Evolutionary conservation across 176 grass and related monocot species (phyloP), one percentile per base, ranked within the genome.

Genomic region (Tillandsia fasciculata): DNA sequence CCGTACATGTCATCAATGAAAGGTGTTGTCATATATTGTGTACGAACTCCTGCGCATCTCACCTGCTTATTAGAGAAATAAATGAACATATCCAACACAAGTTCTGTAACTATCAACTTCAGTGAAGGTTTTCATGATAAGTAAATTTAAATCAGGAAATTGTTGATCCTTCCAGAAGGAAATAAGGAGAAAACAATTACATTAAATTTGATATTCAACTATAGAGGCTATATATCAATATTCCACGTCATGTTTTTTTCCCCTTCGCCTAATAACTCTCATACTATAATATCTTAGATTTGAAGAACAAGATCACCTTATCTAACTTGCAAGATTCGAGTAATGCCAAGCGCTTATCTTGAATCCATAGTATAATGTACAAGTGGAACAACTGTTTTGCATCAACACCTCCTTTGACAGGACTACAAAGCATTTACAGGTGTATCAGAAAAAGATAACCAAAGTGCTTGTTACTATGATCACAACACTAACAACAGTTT

Each of bases 311-410:
- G 53, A 12, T 65, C 77, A 99, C 94, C 94, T 86, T 92, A 71
- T 99, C 94, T 71, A 99, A 63, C 27, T 85, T 93, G 82, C 94
- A 99, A 77, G 91, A 82, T 70, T 93, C 94, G 2, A 93, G 77
- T 72, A 99, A 76, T 78, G 85, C 73, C 67, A 83, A 83, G 47
- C 90, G 83, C 75, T 90, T 99, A 78, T 99, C 94, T 73, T 99
- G 83, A 81, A 93, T 99, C 94, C 94, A 99, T 74, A 93, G 72
- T 33, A 93, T 79, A 83, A 99, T 90, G 72, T 99, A 93, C 74
- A 99, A 75, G 81, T 99, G 94, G 78, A 99, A 99, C 66, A 99
- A 64, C 75, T 99, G 87, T 81, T 99, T 99, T 69, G 94, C 94
- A 86, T 99, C 90, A 64, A 99, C 89, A n/a, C 89, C 85, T 29